Base-by-base conservation (phyloP, 345 rosid genomes). In the Gossypium anomalum region DNA sequence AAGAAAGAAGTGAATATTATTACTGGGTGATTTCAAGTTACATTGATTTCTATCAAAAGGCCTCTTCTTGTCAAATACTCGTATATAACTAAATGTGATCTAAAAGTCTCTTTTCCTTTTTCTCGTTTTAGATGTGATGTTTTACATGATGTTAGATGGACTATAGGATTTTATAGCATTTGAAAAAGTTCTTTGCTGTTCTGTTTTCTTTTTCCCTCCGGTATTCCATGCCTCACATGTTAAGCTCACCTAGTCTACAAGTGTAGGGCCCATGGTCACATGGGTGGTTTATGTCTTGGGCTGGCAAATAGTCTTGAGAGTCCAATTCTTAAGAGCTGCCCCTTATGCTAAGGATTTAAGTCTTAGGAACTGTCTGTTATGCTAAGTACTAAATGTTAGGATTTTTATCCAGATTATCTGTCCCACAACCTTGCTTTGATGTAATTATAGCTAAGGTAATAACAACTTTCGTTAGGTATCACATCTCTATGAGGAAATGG, bases 31-130 rank as follows among this genome's bases (percentile, higher is more conserved):
- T 11, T 29, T 10, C 25, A 25, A 9, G 60, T 15, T 27, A 27
- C 9, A 9, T 51, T 51, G 45, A 20, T 67, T 67, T 27, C 59
- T 69, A 27, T 27, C 14, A 49, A 69, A 51, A 29, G 11, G 44
- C 43, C 65, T 29, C 66, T 61, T 61, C 41, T 38, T 67, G 60
- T 51, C 45, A 51, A 56, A 52, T 51, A 51, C 59, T 69, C 44
- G 5, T 16, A 25, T 29, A 15, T 68, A 25, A 51, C 45, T 69
- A 29, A 69, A 9, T 51, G 25, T 20, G 45, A 27, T 69, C 25
- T 27, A 51, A 17, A 16, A 69, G 5, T 49, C 45, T 51, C 22
- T 7, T 9, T 29, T 61, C 44, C 44, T 19, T 27, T 29, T 25
- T 59, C 64, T 59, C n/a, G 14, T 27, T 27, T 7, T 61, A 29